phyloP scores from a whole-genome alignment of 2,329 filamentous ascomycete genomes.

The Cercospora zeae-maydis region DNA sequence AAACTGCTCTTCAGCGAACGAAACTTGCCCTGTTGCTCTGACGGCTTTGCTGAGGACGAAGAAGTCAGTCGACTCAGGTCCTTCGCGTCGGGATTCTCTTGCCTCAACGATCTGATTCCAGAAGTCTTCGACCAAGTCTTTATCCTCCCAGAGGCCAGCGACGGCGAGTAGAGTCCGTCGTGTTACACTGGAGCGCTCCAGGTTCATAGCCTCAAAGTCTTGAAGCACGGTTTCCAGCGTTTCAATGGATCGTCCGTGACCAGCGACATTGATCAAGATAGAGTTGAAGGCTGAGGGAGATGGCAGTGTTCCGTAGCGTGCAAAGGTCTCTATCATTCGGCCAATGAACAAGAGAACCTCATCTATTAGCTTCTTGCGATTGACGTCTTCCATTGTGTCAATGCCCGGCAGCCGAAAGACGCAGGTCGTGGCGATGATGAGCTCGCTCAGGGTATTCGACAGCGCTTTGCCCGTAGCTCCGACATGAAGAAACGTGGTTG shows the following conservation, averaged over 20 bases:
- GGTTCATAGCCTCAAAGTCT: constrained; percentile 29
- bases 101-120: constrained; percentile 35
- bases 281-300: constrained; percentile 37
- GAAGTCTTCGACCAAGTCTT: constrained; percentile 25
- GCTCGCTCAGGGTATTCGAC: constrained; percentile 37
- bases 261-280: constrained; percentile 38
- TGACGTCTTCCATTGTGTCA: constrained; percentile 17
- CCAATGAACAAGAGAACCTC: constrained; percentile 29
- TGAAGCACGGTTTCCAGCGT: constrained; percentile 31
- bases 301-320: constrained; percentile 29
- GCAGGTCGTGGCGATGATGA: constrained; percentile 37
- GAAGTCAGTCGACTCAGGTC: constrained; percentile 28
- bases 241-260: constrained; percentile 30
- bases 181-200: constrained; percentile 35
- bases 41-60: constrained; percentile 31
- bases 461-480: constrained; percentile 40
- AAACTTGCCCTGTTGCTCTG: constrained; percentile 14
- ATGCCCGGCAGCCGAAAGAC: constrained; percentile 29
- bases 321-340: constrained; percentile 32
- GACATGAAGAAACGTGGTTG: constrained; percentile 42
- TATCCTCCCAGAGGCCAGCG: constrained; percentile 35
- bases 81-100: constrained; percentile 8
- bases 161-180: constrained; percentile 36
- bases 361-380: constrained; percentile 25
- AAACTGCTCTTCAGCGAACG: constrained; percentile 26